Percentiles rank a stretch among this genome's conserved stretches.
Conservation (phyloP, 179 eudicot genomes). For the Beta corolliflora region DNA sequence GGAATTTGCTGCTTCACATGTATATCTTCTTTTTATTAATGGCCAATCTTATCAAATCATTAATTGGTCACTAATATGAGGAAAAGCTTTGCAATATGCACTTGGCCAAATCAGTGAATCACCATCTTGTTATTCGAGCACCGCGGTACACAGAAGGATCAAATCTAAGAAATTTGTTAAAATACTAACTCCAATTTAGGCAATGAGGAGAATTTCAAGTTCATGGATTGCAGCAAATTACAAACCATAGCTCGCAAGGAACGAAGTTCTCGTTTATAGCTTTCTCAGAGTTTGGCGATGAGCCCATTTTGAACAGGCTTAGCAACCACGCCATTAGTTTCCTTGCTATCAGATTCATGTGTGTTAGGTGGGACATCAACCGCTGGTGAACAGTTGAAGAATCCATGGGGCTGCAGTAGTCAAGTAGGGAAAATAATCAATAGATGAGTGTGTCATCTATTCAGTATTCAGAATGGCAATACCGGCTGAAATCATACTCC, state of each 20-base stretch:
- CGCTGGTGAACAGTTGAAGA: constrained; percentile 55
- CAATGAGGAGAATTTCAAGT: not conserved
- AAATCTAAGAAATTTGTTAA: too few species aligned
- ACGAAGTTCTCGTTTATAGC: not conserved
- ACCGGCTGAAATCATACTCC: not conserved
- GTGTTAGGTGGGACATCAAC: constrained; percentile 52
- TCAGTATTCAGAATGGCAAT: not conserved
- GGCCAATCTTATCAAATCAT: too few species aligned
- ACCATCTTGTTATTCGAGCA: too few species aligned
- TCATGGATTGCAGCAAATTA: not conserved
- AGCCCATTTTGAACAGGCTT: constrained; percentile 36
- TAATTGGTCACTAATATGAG: too few species aligned
- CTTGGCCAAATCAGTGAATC: too few species aligned
- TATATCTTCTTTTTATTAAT: too few species aligned
- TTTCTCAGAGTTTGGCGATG: constrained; percentile 42
- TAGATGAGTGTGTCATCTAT: not conserved
- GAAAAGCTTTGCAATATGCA: too few species aligned
- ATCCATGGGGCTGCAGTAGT: constrained; percentile 50
- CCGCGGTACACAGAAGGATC: too few species aligned
- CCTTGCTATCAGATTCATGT: constrained; percentile 42
- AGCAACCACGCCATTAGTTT: constrained; percentile 32
- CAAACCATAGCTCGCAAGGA: not conserved
- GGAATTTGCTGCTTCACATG: too few species aligned
- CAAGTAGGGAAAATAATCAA: not conserved
- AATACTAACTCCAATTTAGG: not conserved